Evolutionary conservation across 176 grass and related monocot genomes (phyloP).

Genomic region (Puccinellia tenuiflora): DNA sequence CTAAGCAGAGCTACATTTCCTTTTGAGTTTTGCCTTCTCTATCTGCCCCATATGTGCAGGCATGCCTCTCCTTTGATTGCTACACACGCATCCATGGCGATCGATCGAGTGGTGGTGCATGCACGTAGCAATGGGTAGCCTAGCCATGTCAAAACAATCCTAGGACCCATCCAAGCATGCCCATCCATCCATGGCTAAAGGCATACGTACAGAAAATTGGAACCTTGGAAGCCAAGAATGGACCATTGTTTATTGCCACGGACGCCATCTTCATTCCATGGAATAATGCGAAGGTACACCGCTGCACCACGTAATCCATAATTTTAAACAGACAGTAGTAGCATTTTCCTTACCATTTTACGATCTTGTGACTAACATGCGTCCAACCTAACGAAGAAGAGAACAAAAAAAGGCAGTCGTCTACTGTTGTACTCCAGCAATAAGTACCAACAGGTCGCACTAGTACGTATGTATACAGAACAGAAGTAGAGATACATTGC

Average conservation of each 20-base stretch:
- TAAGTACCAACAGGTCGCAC: background rate
- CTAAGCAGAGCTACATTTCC: background rate
- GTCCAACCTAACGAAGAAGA: background rate
- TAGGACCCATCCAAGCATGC: conserved; percentile 5
- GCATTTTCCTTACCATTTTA: too few relatives aligned
- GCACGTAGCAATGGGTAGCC: background rate
- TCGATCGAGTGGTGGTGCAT: conserved; percentile 2
- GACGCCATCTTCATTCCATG: background rate
- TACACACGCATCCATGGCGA: conserved; percentile 7
- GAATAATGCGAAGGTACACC: background rate
- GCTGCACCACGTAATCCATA: background rate
- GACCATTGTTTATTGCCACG: background rate
- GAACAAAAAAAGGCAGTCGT: background rate
- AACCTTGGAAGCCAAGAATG: conserved; percentile 36
- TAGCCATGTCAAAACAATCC: background rate
- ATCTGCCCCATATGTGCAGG: background rate
- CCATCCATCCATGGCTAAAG: background rate
- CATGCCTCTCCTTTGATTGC: conserved; percentile 36
- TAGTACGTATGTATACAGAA: background rate
- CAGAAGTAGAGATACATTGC: background rate
- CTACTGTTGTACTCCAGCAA: background rate
- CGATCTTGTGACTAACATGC: background rate
- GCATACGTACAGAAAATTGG: background rate
- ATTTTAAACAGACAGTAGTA: too few relatives aligned
- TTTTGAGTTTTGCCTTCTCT: conserved; percentile 9